Percentiles rank a stretch among this genome's conserved stretches.
Conservation (phyloP, 345 rosid genomes). For the Geranium rotundifolium region DNA sequence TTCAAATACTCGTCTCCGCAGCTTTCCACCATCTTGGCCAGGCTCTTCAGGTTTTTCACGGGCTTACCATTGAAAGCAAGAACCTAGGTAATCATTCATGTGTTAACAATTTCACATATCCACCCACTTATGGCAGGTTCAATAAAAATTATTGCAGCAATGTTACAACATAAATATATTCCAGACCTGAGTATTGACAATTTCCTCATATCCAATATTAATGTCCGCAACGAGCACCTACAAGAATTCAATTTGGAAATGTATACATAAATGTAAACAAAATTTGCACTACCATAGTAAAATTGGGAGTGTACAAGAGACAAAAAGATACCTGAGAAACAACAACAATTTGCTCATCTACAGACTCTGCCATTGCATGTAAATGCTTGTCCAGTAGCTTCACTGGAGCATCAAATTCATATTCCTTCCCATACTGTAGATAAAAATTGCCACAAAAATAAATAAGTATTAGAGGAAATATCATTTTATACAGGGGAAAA, state of each 20-base stretch:
- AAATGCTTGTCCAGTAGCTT: constrained; percentile 80
- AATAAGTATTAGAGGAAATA: constrained; percentile 2
- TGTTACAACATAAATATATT: no score
- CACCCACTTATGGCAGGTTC: neutral
- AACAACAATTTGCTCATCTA: constrained; percentile 79
- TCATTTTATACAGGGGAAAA: no score
- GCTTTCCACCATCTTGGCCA: constrained; percentile 76
- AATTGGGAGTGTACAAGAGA: neutral
- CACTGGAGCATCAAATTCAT: constrained; percentile 92
- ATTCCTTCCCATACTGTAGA: constrained; percentile 84
- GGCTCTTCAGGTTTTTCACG: constrained; percentile 66
- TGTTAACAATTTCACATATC: neutral
- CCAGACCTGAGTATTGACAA: constrained; percentile 82
- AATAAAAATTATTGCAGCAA: neutral
- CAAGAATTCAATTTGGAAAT: constrained; percentile 2
- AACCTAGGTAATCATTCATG: constrained; percentile 38
- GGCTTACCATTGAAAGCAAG: constrained; percentile 76
- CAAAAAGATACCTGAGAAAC: constrained; percentile 63
- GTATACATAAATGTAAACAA: neutral
- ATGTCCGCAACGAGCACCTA: constrained; percentile 98
- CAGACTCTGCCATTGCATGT: constrained; percentile 78
- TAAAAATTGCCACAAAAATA: neutral
- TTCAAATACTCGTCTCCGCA: constrained; percentile 66
- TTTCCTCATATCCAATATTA: constrained; percentile 86
- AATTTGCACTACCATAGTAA: neutral